These are phyloP conservation scores for Ogataea methanolica DNA, from an alignment of 805 yeast species.

Conservation along the genomic window DNA sequence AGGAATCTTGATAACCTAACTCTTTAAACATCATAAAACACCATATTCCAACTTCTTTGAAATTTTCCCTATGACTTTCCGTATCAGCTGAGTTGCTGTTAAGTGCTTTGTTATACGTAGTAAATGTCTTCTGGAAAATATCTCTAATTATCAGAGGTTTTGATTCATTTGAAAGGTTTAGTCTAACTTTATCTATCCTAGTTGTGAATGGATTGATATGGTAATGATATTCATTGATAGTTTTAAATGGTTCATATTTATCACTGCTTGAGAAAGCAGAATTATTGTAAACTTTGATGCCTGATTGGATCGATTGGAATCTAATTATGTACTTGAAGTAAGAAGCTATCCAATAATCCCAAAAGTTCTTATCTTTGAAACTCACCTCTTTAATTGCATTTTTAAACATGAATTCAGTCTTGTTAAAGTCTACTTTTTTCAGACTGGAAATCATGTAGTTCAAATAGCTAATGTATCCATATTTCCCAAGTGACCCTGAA, in stretches of 20 bases:
- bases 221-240: constrained; percentile 12
- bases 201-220: constrained; percentile 26
- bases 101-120: constrained; percentile 12
- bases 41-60: constrained; percentile 20
- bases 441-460: constrained; percentile 23
- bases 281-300: constrained; percentile 21
- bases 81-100: constrained; percentile 6
- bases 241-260: constrained; percentile 6
- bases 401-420: constrained; percentile 20
- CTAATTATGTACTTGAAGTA: constrained; percentile 29
- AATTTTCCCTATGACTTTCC: constrained; percentile 7
- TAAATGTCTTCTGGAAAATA: constrained; percentile 23
- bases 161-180: constrained; percentile 12
- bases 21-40: constrained; percentile 14
- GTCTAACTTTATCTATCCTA: constrained; percentile 20
- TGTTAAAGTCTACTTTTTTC: constrained; percentile 19
- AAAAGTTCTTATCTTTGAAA: constrained; percentile 20
- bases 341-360: constrained; percentile 26
- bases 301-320: constrained; percentile 19
- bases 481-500: constrained; percentile 18
- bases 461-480: constrained; percentile 25
- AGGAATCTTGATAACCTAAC: constrained; percentile 11
- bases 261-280: constrained; percentile 1
- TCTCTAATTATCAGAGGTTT: constrained; percentile 22
- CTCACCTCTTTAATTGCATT: constrained; percentile 7